Evolutionary conservation across 2,329 filamentous ascomycete genomes (phyloP), one percentile per base, ranked within the genome.

Genomic region (Sporothrix luriei): DNA sequence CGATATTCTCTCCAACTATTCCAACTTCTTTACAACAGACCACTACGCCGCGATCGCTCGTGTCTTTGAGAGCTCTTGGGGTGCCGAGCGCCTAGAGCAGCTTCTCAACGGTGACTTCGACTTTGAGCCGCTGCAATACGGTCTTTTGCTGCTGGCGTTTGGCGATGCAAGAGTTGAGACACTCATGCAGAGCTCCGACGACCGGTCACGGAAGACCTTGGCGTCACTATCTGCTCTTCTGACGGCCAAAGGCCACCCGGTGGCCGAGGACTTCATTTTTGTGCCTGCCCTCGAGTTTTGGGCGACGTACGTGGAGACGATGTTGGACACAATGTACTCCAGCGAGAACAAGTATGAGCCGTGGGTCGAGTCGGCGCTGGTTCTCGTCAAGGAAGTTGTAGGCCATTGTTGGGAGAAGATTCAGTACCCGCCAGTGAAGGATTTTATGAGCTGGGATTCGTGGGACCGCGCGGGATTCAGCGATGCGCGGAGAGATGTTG

Each of bases 201-300:
- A 80, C n/a, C 82, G 83, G 57, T 84, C 82, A 13, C 82, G 84
- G 68, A 80, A 81, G 40, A 82, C 91, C 65, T 78, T 92, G 16
- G 79, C 80, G 2, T 85, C 83, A 46, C 81, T 92, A n/a, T 87
- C 85, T 71, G 87, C 88, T 4, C 83, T 95, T 5, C 81, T 94
- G 29, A 84, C 84, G 24, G 85, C 88, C 14, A 82, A 87, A 14
- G 91, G 91, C 1, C 85, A 87, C 74, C 87, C 90, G 0, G 88
- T 89, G 1, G 85, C 85, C 4, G 91, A 94, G 69, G 91, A 95
- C 75, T 88, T 87, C 72, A 87, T 93, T 13, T 93, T 92, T 69
- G 86, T 91, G 0, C 86, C 88, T 1, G 87, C 89, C 0, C 83
- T 94, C 16, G 91, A 95, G 75, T 94, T 95, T 76, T 95, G 92